Evolutionary conservation across 805 yeast species (phyloP).

Genomic region (Saccharomycopsis sp.): DNA sequence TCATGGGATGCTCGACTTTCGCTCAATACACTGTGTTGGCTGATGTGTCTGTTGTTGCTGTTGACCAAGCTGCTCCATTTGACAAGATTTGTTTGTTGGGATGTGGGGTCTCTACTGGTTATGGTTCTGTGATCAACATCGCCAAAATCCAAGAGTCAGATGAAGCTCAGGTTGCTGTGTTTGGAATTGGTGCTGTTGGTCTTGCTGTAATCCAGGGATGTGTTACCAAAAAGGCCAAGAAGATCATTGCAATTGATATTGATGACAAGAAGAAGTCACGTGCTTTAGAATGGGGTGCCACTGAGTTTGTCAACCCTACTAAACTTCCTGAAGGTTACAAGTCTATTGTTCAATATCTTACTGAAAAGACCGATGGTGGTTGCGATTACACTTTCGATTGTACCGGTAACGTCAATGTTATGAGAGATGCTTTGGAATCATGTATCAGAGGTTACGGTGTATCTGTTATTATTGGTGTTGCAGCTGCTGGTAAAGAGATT

Average conservation of each 20-base stretch:
- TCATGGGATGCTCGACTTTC: constrained; percentile 98
- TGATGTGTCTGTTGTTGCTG: constrained; percentile 92
- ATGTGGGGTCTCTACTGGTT: constrained; percentile 98
- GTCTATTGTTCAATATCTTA: constrained; percentile 71
- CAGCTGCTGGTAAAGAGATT: constrained; percentile 96
- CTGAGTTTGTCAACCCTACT: constrained; percentile 83
- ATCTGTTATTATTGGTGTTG: constrained; percentile 93
- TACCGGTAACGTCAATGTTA: constrained; percentile 91
- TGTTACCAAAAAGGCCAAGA: constrained; percentile 67
- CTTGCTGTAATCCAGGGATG: constrained; percentile 96
- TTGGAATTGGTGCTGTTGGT: constrained; percentile 98
- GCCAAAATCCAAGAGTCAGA: constrained; percentile 90
- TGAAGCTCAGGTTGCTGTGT: constrained; percentile 70
- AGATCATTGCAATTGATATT: constrained; percentile 80
- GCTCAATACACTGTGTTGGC: constrained; percentile 97
- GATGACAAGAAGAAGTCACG: constrained; percentile 78
- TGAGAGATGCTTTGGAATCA: constrained; percentile 94
- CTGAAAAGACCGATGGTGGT: constrained; percentile 95
- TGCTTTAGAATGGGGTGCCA: constrained; percentile 89
- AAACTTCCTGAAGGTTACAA: constrained; percentile 64
- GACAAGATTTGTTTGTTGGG: constrained; percentile 91
- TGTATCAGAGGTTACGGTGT: constrained; percentile 99
- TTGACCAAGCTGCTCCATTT: constrained; percentile 67
- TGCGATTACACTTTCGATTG: constrained; percentile 95
- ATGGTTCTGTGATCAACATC: constrained; percentile 94